Percentiles rank a stretch among this genome's conserved stretches.
These are phyloP conservation scores for Conticribra guillardii DNA, from an alignment of 108 stramenopile species.

Conservation along the genomic window DNA sequence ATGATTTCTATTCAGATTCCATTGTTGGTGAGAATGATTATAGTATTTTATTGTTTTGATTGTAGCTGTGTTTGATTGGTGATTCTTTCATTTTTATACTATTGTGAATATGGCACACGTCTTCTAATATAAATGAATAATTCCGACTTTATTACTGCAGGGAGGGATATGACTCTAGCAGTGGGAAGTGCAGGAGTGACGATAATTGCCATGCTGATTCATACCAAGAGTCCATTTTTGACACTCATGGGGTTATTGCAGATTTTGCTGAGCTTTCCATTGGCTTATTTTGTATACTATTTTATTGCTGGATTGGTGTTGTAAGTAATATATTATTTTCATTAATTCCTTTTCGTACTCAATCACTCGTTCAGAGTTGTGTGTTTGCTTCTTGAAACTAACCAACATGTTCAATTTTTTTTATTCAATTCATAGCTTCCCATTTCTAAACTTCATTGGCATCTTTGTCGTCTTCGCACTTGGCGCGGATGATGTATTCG, in stretches of 20 bases:
- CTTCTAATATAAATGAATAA: no score
- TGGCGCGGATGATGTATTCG: conserved; percentile 57
- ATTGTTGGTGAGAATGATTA: no score
- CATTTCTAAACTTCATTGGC: conserved; percentile 70
- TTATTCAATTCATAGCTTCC: conserved; percentile 28
- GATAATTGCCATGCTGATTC: conserved; percentile 53
- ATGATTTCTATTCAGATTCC: conserved; percentile 27
- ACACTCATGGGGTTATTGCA: conserved; percentile 56
- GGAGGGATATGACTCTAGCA: conserved; percentile 46
- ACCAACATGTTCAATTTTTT: no score
- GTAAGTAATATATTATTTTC: not conserved
- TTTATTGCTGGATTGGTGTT: conserved; percentile 54
- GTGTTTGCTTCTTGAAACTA: no score
- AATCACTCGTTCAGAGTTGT: not conserved
- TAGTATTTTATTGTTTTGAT: no score
- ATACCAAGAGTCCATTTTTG: conserved; percentile 58
- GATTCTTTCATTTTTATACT: no score
- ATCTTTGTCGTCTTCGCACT: conserved; percentile 65
- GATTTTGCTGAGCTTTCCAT: conserved; percentile 56
- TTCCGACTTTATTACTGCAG: no score
- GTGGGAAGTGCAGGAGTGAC: conserved; percentile 47
- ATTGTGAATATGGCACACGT: no score
- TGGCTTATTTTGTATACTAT: conserved; percentile 62
- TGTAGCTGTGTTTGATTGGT: no score
- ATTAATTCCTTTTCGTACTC: not conserved